These are phyloP conservation scores for Rhizopus microsporus DNA, from an alignment of 371 early-diverging fungal species.

Conservation along the genomic window DNA sequence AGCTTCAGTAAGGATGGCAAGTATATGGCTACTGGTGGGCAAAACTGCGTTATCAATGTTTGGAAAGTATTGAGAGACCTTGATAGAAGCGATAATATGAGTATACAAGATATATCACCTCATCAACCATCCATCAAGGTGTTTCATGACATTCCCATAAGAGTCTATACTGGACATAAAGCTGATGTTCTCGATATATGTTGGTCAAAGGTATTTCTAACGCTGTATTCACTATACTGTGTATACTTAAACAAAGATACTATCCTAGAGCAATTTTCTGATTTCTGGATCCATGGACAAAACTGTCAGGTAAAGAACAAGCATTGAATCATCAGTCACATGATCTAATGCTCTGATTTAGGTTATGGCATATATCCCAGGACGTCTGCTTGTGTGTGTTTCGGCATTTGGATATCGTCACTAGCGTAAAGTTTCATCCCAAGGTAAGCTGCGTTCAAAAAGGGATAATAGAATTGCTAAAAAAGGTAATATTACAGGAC, in stretches of 20 bases:
- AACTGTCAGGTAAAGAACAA: conserved; percentile 62
- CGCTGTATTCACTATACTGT: background rate
- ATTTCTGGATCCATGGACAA: conserved; percentile 84
- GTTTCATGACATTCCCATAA: conserved; percentile 66
- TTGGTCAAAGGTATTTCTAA: conserved; percentile 70
- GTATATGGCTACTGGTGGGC: conserved; percentile 80
- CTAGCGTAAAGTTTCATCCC: conserved; percentile 83
- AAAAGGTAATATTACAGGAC: conserved; percentile 40
- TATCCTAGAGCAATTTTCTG: conserved; percentile 65
- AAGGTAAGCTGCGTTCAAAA: conserved; percentile 30
- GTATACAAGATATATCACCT: conserved; percentile 22
- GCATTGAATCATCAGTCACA: background rate
- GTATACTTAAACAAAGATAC: background rate
- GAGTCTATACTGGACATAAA: conserved; percentile 70
- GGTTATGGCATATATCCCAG: conserved; percentile 82
- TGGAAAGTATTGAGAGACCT: conserved; percentile 62
- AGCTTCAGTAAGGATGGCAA: conserved; percentile 78
- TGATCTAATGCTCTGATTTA: conserved; percentile 14
- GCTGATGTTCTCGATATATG: conserved; percentile 77
- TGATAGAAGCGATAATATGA: conserved; percentile 28
- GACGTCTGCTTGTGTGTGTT: conserved; percentile 78
- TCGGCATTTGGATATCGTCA: conserved; percentile 76
- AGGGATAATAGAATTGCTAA: background rate
- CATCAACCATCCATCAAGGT: conserved; percentile 44
- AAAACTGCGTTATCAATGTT: conserved; percentile 69